Conservation (phyloP, 1,139 yeast species). For the Candida neerlandica region DNA sequence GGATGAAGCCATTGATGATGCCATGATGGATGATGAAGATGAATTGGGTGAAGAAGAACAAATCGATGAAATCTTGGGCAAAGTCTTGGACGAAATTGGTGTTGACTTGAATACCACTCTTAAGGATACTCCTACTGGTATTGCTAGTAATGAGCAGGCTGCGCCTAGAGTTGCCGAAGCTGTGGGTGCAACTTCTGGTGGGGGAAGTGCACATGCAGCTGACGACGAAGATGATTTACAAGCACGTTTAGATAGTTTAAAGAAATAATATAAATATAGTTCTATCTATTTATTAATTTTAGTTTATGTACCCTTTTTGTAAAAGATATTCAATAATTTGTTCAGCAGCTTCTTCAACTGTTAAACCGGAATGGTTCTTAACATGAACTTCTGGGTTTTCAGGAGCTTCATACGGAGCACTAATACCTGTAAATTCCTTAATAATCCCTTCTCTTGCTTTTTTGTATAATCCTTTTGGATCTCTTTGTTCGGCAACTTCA, state of each 20-base stretch:
- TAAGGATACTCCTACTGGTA: slow-evolving; percentile 66
- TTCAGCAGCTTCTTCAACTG: slow-evolving; percentile 80
- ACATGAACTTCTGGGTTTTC: slow-evolving; percentile 79
- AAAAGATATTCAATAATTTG: slow-evolving; percentile 70
- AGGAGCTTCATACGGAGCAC: slow-evolving; percentile 96
- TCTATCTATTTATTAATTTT: neutral
- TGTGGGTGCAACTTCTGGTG: slow-evolving; percentile 23
- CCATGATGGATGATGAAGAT: slow-evolving; percentile 82
- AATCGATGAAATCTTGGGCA: slow-evolving; percentile 87
- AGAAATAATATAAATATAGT: slow-evolving; percentile 40
- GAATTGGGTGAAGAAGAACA: slow-evolving; percentile 76
- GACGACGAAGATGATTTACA: slow-evolving; percentile 82
- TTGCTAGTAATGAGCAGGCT: slow-evolving; percentile 33
- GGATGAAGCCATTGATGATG: slow-evolving; percentile 97
- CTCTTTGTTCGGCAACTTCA: slow-evolving; percentile 92
- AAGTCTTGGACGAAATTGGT: slow-evolving; percentile 94
- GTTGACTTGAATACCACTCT: slow-evolving; percentile 75
- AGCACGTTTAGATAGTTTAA: slow-evolving; percentile 82
- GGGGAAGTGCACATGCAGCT: slow-evolving; percentile 25
- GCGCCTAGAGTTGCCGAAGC: slow-evolving; percentile 53
- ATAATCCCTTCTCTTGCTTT: slow-evolving; percentile 95
- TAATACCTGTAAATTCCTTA: slow-evolving; percentile 92
- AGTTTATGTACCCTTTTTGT: slow-evolving; percentile 49
- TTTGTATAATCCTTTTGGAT: slow-evolving; percentile 94
- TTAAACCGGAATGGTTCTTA: slow-evolving; percentile 62